Evolutionary conservation across 768 basidiomycete genomes (phyloP).

Genomic region (Pulveroboletus ravenelii): DNA sequence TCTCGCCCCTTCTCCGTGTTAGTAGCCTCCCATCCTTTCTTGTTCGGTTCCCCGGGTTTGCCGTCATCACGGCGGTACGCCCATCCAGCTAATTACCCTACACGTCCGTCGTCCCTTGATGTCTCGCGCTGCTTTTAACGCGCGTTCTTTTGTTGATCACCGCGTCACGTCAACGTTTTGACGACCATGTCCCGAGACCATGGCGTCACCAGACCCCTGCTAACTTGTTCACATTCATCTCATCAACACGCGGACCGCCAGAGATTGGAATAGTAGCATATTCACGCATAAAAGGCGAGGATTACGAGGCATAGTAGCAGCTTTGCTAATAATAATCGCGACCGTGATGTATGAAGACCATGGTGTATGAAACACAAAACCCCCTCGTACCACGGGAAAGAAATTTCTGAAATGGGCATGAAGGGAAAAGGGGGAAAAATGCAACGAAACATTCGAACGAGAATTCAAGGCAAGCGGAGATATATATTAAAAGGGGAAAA

Average conservation of each 20-base stretch:
- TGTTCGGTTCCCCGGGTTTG: background rate
- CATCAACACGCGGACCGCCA: background rate
- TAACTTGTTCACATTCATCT: background rate
- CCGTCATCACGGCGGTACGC: conserved; percentile 5
- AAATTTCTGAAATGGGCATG: background rate
- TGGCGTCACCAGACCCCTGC: background rate
- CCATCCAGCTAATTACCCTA: background rate
- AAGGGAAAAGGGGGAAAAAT: background rate
- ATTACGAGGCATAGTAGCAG: conserved; percentile 15
- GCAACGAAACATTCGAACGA: background rate
- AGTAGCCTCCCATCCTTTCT: background rate
- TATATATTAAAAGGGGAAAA: background rate
- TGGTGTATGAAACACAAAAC: conserved; percentile 11
- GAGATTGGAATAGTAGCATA: conserved; percentile 5
- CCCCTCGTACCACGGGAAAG: conserved; percentile 17
- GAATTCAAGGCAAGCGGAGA: background rate
- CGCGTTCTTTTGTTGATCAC: conserved; percentile 12
- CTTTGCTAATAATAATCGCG: conserved; percentile 21
- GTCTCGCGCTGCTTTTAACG: conserved; percentile 1
- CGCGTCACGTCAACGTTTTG: conserved; percentile 4
- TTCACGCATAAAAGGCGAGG: conserved; percentile 15
- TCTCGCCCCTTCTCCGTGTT: background rate
- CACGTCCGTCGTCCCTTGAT: conserved; percentile 4
- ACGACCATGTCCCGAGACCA: background rate
- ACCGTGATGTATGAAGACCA: conserved; percentile 13